These are phyloP conservation scores for Marsdenia floribunda DNA, from an alignment of 257 asterid genomes.

Conservation along the genomic window DNA sequence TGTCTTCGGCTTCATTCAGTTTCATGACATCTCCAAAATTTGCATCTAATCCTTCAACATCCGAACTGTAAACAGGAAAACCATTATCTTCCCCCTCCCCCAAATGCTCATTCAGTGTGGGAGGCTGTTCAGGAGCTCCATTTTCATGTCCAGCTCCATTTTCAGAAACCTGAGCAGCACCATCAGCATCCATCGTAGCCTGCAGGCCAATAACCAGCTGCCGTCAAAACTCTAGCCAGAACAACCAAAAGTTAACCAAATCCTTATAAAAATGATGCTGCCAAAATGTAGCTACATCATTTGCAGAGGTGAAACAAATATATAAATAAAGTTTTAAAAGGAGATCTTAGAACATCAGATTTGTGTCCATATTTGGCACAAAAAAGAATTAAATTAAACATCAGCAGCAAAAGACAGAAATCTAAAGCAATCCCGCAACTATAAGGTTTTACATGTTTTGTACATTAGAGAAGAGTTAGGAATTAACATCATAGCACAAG, in stretches of 20 bases:
- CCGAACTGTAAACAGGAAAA: conserved; percentile 17
- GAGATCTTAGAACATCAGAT: not conserved
- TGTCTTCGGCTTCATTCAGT: conserved; percentile 22
- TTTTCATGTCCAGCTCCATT: conserved; percentile 28
- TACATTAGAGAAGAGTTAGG: not conserved
- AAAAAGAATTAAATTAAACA: not conserved
- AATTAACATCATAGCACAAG: not conserved
- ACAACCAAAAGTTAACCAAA: conserved; percentile 7
- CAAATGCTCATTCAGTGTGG: conserved; percentile 12
- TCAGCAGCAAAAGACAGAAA: not conserved
- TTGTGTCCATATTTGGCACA: not conserved
- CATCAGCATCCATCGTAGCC: conserved; percentile 30
- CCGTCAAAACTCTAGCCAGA: conserved; percentile 1
- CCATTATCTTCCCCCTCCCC: conserved; percentile 18
- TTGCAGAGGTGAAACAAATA: not conserved
- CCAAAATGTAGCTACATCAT: not conserved
- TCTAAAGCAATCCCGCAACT: not conserved
- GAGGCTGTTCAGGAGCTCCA: conserved; percentile 24
- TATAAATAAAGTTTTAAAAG: not conserved
- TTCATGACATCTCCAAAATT: conserved; percentile 16
- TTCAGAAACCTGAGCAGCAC: conserved; percentile 20
- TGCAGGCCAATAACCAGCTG: not conserved
- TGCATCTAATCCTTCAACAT: conserved; percentile 20
- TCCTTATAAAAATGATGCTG: not conserved
- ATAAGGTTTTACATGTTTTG: not conserved